These are phyloP conservation scores for Fusarium pseudonygamai DNA, from an alignment of 2,329 filamentous ascomycete species.

Conservation along the genomic window DNA sequence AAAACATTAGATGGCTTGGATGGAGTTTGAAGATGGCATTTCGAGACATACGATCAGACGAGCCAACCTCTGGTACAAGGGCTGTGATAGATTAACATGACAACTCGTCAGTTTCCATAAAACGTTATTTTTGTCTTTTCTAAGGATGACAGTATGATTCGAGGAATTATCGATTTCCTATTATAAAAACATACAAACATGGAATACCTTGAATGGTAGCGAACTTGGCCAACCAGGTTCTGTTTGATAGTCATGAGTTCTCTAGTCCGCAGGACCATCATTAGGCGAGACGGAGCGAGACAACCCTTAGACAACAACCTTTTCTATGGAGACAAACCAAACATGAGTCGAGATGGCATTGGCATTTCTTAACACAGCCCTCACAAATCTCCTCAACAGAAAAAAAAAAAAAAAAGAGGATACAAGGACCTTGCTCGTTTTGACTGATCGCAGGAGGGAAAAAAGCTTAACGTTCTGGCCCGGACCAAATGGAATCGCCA, in stretches of 20 bases:
- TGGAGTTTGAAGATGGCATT: constrained; percentile 21
- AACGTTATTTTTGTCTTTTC: not conserved
- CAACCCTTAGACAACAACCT: not conserved
- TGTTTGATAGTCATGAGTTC: not conserved
- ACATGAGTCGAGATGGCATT: constrained; percentile 18
- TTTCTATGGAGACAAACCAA: not conserved
- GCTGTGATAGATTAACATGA: not conserved
- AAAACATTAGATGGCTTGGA: constrained; percentile 23
- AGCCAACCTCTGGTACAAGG: not conserved
- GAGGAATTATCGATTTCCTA: not conserved
- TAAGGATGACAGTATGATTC: not conserved
- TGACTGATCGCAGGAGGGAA: not conserved
- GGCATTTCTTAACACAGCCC: constrained; percentile 22
- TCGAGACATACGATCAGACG: constrained; percentile 20
- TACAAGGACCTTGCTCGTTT: not conserved
- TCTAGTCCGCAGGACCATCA: not conserved
- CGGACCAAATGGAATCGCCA: constrained; percentile 27
- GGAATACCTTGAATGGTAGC: not conserved
- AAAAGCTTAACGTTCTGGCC: constrained; percentile 35
- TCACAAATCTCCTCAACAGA: constrained; percentile 26
- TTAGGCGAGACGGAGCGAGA: not conserved
- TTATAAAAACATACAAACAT: not conserved
- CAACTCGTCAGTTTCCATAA: not conserved
- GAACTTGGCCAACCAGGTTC: not conserved
- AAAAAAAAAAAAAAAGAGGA: constrained; percentile 20